phyloP scores from a whole-genome alignment of 2,329 filamentous ascomycete genomes.

The Lithohypha guttulata region DNA sequence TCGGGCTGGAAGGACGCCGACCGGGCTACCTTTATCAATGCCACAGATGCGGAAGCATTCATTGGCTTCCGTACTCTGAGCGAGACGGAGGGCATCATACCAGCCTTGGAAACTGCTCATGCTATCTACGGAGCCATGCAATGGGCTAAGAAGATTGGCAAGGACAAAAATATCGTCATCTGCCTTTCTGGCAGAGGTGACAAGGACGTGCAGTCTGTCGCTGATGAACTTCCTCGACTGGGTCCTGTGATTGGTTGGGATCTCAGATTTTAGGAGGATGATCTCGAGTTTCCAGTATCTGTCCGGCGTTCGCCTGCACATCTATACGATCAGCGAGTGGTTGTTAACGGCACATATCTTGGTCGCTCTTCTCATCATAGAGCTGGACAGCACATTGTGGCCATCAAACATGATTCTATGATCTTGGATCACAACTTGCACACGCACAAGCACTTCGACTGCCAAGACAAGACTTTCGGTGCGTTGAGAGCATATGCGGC shows the following conservation, averaged over 20 bases:
- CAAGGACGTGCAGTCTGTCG: constrained; percentile 97
- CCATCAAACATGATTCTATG: background rate
- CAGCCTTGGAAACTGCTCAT: constrained; percentile 86
- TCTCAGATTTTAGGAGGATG: constrained; percentile 42
- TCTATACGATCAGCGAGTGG: background rate
- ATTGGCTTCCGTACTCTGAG: constrained; percentile 73
- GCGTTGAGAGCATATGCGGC: too few species aligned
- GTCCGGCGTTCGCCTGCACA: background rate
- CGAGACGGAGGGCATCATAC: constrained; percentile 91
- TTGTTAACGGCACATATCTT: background rate
- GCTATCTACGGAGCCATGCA: constrained; percentile 82
- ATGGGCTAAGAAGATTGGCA: constrained; percentile 82
- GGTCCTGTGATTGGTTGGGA: constrained; percentile 78
- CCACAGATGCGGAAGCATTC: constrained; percentile 85
- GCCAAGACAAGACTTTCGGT: too few species aligned
- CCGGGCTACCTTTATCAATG: constrained; percentile 78
- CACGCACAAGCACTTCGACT: too few species aligned
- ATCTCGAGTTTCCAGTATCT: background rate
- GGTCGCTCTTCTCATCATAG: background rate
- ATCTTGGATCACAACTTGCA: too few species aligned
- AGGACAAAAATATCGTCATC: constrained; percentile 83
- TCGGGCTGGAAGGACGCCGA: constrained; percentile 83
- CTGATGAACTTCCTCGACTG: constrained; percentile 79
- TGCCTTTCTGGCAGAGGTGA: constrained; percentile 89
- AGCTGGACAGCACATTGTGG: background rate